Percentiles rank a stretch among this genome's conserved stretches.
These are phyloP conservation scores for Stylosanthes scabra DNA, from an alignment of 331 rosid genomes.

Conservation along the genomic window DNA sequence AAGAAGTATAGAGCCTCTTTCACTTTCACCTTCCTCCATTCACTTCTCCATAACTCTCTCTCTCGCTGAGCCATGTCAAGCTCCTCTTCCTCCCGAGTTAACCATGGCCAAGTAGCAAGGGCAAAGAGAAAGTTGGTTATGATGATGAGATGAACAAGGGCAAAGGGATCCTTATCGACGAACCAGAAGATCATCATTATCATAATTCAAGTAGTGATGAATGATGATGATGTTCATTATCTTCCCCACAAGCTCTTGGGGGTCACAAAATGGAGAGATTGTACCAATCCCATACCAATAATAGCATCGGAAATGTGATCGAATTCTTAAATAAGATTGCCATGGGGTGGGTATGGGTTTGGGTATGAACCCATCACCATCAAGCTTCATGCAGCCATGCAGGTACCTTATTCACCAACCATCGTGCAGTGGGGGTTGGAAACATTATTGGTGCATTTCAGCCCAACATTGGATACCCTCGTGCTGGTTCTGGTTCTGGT, in stretches of 20 bases:
- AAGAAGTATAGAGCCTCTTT: background rate
- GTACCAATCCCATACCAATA: too few relatives aligned
- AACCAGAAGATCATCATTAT: background rate
- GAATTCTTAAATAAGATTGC: background rate
- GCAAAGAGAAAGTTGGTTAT: background rate
- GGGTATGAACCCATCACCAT: background rate
- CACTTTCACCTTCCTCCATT: too few relatives aligned
- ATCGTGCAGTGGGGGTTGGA: background rate
- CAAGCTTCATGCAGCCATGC: too few relatives aligned
- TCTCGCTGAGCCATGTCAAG: background rate
- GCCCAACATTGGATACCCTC: too few relatives aligned
- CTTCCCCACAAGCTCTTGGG: constrained; percentile 25
- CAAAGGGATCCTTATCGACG: background rate
- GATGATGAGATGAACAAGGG: background rate
- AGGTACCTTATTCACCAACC: background rate
- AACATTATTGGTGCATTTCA: background rate
- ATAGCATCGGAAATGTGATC: too few relatives aligned
- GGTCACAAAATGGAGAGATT: constrained; percentile 14
- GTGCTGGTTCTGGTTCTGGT: too few relatives aligned
- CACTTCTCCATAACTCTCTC: background rate
- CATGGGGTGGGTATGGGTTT: too few relatives aligned
- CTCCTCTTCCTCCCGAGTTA: background rate
- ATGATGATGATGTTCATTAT: background rate
- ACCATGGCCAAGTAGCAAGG: background rate
- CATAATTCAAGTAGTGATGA: background rate